Evolutionary conservation across 805 yeast genomes (phyloP), one percentile per base, ranked within the genome.

Genomic region (Peterozyma toletana): DNA sequence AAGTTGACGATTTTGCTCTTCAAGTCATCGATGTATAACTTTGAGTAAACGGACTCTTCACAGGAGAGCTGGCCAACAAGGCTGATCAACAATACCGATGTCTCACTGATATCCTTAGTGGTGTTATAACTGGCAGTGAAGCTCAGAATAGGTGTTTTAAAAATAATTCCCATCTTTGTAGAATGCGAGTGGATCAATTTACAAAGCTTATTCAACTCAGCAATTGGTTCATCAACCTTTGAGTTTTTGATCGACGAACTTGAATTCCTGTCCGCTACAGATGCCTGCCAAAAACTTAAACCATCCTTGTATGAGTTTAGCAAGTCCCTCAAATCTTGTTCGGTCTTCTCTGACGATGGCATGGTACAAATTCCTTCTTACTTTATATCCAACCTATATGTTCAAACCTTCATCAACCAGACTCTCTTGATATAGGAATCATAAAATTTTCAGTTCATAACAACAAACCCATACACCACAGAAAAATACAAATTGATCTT

Each of bases 151-250:
- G 80, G 79, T 2, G 86, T 80, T 52, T 77, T 78, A 64, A 79
- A 83, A 0, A 83, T 75, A 27, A 83, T 71, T 1, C 89, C 90
- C 5, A 86, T 66, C 57, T 86, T 86, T 2, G 96, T 87, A 2
- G 83, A 70, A 56, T 86, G 89, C 1, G 96, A 89, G 58, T 72
- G 80, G 9, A 83, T 67, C 35, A 87, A 63, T 45, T 74, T 69
- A 15, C 77, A 58, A 6, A 85, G 54, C 56, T 87, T 88, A 5
- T 55, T 59, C 13, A 86, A 53, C 52, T 87, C 95, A 5, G 62
- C 65, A 9, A 77, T 50, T 3, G 86, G 83, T 6, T 64, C 51
- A 6, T 55, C 63, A 2, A 78, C 50, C 29, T 53, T 49, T 1
- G 68, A 45, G 7, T 60, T 42, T 29, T 53, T 48, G 14, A 56